These are phyloP conservation scores for Nigrograna mackinnonii DNA, from an alignment of 2,329 filamentous ascomycete genomes.

Conservation along the genomic window DNA sequence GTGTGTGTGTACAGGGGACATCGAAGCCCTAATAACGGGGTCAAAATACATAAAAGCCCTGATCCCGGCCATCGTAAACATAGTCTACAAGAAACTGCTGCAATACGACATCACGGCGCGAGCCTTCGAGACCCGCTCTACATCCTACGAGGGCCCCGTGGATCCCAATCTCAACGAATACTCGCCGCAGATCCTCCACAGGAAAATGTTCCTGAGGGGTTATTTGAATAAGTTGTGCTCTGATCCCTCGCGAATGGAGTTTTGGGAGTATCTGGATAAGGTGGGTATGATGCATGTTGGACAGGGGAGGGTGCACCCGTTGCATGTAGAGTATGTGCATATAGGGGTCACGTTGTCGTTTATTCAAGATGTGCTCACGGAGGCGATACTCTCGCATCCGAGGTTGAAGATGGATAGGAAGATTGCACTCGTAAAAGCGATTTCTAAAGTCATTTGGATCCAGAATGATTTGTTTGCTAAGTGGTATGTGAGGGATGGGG, in stretches of 20 bases:
- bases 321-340: slow-evolving; percentile 81
- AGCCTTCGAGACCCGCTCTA: slow-evolving; percentile 66
- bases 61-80: slow-evolving; percentile 81
- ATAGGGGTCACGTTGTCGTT: slow-evolving; percentile 73
- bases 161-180: slow-evolving; percentile 67
- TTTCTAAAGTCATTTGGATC: slow-evolving; percentile 84
- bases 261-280: slow-evolving; percentile 84
- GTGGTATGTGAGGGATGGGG: slow-evolving; percentile 74
- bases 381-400: slow-evolving; percentile 74
- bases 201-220: slow-evolving; percentile 77
- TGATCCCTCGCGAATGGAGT: slow-evolving; percentile 74
- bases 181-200: slow-evolving; percentile 73
- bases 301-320: slow-evolving; percentile 69
- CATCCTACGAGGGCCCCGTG: slow-evolving; percentile 68
- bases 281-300: slow-evolving; percentile 87
- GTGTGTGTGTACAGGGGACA: slow-evolving; percentile 66
- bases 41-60: slow-evolving; percentile 80
- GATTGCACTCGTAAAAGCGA: slow-evolving; percentile 72
- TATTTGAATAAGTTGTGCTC: slow-evolving; percentile 76
- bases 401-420: slow-evolving; percentile 69
- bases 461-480: slow-evolving; percentile 87
- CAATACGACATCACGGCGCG: slow-evolving; percentile 81
- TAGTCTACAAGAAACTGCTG: slow-evolving; percentile 81
- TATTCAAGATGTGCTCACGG: slow-evolving; percentile 77
- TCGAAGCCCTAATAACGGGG: slow-evolving; percentile 70